Percentiles rank a stretch among this genome's conserved stretches.
phyloP scores from a whole-genome alignment of 108 stramenopile species.

The Skeletonema potamos region DNA sequence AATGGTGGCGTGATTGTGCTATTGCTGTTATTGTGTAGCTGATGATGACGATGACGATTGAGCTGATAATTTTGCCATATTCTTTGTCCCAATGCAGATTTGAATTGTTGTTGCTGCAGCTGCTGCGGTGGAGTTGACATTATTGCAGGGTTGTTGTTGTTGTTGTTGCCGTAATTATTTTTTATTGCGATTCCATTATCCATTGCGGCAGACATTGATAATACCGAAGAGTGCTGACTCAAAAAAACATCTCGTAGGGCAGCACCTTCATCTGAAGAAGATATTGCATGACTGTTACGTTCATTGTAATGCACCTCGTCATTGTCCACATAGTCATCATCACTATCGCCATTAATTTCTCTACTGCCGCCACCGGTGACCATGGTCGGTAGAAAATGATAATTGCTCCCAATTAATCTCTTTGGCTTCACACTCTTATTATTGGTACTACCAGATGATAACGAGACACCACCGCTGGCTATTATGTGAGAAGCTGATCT shows the following conservation, averaged over 20 bases:
- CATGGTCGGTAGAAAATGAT: constrained; percentile 7
- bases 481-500: not conserved
- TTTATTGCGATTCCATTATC: not conserved
- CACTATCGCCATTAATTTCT: not conserved
- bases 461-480: not conserved
- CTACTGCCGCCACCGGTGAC: not conserved
- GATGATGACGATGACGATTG: not conserved
- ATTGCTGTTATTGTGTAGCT: not conserved
- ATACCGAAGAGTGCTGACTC: not conserved
- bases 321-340: not conserved
- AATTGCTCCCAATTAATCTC: constrained; percentile 1
- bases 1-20: not conserved
- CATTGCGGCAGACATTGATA: not conserved
- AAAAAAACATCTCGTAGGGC: not conserved
- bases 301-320: not conserved
- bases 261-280: not conserved
- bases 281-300: not conserved
- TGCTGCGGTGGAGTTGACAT: not conserved
- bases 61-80: not conserved
- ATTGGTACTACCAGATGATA: not conserved
- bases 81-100: not conserved
- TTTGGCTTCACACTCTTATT: not conserved
- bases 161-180: too few relatives aligned
- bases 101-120: not conserved
- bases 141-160: not conserved